Evolutionary conservation across 2,329 filamentous ascomycete genomes (phyloP), one percentile per base, ranked within the genome.

Genomic region (Xylaria sp.): DNA sequence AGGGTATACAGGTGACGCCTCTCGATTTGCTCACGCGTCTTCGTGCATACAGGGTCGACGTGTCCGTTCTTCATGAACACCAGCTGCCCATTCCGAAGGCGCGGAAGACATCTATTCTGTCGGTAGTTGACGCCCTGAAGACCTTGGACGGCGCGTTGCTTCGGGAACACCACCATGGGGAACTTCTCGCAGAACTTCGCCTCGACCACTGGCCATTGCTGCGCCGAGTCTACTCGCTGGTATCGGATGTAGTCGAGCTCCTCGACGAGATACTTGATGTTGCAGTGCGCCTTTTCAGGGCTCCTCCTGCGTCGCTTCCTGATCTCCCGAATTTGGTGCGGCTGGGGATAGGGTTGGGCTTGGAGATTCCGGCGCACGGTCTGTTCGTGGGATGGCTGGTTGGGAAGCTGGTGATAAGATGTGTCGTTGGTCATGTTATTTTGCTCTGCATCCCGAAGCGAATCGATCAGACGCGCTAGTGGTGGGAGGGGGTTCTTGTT

Each of bases 101-200:
- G 55, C 1, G 72, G 73, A 0, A 72, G 58, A 23, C 60, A 57
- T 3, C 56, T 65, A 59, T 73, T 72, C 30, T 71, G 62, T 5
- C 71, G 65, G 52, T 73, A 73, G 59, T 63, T 61, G 11, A 63
- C 62, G 16, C 72, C 71, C 50, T 73, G 72, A 50, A 73, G 65
- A 10, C 72, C 72, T 30, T 68, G 65, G 0, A 5, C 57, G 3
- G 49, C 30, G 16, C 71, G 70, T 5, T 2, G 46, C 16, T 23
- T 3, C 6, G 35, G 42, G 39, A 54, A 52, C 1, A 11, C 4
- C 9, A 23, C 8, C 57, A 65, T 67, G 34, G 67, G 66, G 48
- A 71, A 73, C 58, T 57, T 65, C 2, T 44, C 10, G 2, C 42
- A 10, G 63, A 71, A 72, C 1, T 50, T 58, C 0, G 10, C 1